phyloP scores from a whole-genome alignment of 2,329 filamentous ascomycete genomes.

The Fusarium xyrophilum region DNA sequence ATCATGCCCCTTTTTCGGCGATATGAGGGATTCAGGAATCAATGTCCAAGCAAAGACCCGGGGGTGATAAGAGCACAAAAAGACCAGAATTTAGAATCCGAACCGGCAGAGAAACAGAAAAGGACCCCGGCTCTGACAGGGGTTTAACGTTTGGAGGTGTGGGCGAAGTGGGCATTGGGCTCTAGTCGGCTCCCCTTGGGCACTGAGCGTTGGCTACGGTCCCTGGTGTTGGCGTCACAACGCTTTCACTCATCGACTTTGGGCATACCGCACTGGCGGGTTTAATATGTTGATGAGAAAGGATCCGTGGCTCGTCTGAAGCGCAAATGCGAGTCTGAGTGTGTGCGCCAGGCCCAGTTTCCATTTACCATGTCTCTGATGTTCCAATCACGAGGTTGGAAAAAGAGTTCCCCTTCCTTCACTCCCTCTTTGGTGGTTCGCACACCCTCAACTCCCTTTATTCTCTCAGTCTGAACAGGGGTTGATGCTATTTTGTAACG shows the following conservation, averaged over 20 bases:
- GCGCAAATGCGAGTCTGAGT: slow-evolving; percentile 38
- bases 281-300: slow-evolving; percentile 26
- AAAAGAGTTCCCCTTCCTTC: slow-evolving; percentile 16
- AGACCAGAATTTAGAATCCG: slow-evolving; percentile 16
- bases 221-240: slow-evolving; percentile 38
- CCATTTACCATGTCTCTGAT: slow-evolving; percentile 37
- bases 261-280: slow-evolving; percentile 37
- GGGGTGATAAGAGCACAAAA: slow-evolving; percentile 15
- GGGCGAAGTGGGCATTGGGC: slow-evolving; percentile 41
- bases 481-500: slow-evolving; percentile 26
- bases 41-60: slow-evolving; percentile 24
- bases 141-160: slow-evolving; percentile 38
- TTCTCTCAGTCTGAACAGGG: slow-evolving; percentile 28
- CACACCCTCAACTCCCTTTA: slow-evolving; percentile 30
- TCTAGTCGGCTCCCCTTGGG: slow-evolving; percentile 35
- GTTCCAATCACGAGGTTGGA: slow-evolving; percentile 29
- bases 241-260: slow-evolving; percentile 38
- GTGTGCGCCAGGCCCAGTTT: slow-evolving; percentile 39
- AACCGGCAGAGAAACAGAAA: slow-evolving; percentile 32
- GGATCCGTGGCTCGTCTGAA: slow-evolving; percentile 16
- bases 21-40: slow-evolving; percentile 29
- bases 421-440: slow-evolving; percentile 16
- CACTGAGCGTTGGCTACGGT: slow-evolving; percentile 31
- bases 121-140: slow-evolving; percentile 28
- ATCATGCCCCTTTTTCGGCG: slow-evolving; percentile 20